phyloP scores from a whole-genome alignment of 2,329 filamentous ascomycete genomes.

The Alternaria arbusti region DNA sequence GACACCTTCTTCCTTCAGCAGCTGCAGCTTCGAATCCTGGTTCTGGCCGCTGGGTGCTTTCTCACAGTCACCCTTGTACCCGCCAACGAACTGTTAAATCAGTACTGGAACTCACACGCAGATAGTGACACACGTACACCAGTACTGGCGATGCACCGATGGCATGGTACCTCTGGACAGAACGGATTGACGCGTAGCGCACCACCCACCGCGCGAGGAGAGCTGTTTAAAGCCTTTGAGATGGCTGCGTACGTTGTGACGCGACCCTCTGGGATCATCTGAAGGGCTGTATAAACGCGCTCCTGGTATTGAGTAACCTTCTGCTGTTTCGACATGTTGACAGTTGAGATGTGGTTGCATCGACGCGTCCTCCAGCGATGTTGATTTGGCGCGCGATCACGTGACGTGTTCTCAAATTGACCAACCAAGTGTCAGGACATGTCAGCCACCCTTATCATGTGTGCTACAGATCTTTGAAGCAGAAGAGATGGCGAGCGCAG shows the following conservation, averaged over 20 bases:
- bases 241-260: constrained; percentile 81
- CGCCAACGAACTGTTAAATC: constrained; percentile 59
- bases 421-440: constrained; percentile 24
- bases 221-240: constrained; percentile 70
- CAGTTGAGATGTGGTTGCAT: neutral
- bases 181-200: constrained; percentile 81
- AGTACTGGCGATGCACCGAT: constrained; percentile 77
- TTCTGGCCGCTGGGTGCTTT: constrained; percentile 67
- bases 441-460: neutral
- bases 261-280: constrained; percentile 75
- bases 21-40: constrained; percentile 67
- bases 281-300: constrained; percentile 72
- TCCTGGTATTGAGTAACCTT: constrained; percentile 47
- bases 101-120: neutral
- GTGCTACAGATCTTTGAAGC: neutral
- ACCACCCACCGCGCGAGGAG: constrained; percentile 78
- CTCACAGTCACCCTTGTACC: constrained; percentile 72
- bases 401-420: constrained; percentile 42
- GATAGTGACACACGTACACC: constrained; percentile 55
- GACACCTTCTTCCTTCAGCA: constrained; percentile 70
- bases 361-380: neutral
- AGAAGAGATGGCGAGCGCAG: neutral
- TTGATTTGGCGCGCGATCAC: constrained; percentile 35
- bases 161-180: constrained; percentile 81
- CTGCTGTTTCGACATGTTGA: constrained; percentile 27